Percentiles rank a stretch among this genome's conserved stretches.
Conservation (phyloP, 2,329 filamentous ascomycete species). For the Botrytis deweyae region DNA sequence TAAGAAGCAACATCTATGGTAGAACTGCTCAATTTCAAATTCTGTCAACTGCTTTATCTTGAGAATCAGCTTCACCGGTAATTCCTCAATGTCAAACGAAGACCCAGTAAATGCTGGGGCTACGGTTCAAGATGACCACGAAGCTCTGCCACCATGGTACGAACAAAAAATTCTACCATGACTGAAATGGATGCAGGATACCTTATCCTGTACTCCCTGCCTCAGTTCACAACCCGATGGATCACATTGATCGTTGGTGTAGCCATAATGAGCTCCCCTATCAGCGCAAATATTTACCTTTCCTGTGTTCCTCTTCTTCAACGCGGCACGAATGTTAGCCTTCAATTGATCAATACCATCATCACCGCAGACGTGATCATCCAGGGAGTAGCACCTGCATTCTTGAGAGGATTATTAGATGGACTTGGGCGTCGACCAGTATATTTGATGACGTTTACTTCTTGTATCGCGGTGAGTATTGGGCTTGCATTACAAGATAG, state of each 20-base stretch:
- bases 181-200: no score
- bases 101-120: background rate
- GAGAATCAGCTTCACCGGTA: background rate
- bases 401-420: conserved; percentile 53
- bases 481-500: conserved; percentile 49
- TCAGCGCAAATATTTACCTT: conserved; percentile 22
- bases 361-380: conserved; percentile 35
- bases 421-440: conserved; percentile 51
- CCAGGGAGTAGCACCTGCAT: conserved; percentile 55
- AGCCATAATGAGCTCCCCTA: background rate
- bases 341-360: conserved; percentile 23
- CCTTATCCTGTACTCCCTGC: background rate
- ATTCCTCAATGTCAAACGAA: background rate
- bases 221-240: background rate
- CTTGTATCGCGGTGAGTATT: conserved; percentile 52
- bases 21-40: background rate
- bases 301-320: conserved; percentile 36
- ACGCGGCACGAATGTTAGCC: background rate
- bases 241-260: conserved; percentile 7
- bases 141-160: background rate
- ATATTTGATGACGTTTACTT: conserved; percentile 48
- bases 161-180: background rate
- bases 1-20: background rate
- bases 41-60: background rate
- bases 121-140: background rate